phyloP scores from a whole-genome alignment of 2,329 filamentous ascomycete genomes.

The Stagonosporopsis vannaccii region DNA sequence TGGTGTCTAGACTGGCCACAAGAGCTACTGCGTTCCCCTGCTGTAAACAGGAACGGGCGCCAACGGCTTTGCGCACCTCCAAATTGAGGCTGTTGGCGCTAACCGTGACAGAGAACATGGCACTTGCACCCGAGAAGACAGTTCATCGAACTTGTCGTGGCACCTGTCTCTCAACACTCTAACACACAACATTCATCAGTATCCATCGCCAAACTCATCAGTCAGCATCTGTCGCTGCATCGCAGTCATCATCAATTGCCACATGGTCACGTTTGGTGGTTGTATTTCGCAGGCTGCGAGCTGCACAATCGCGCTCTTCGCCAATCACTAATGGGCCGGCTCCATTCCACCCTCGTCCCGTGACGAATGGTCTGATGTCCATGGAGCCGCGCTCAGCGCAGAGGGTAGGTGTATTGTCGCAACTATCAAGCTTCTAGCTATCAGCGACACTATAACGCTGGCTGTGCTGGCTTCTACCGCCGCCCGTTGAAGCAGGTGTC shows the following conservation, averaged over 20 bases:
- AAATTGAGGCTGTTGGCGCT: conserved; percentile 10
- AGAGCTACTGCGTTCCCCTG: neutral
- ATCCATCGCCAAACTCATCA: conserved; percentile 8
- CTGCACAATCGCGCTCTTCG: conserved; percentile 6
- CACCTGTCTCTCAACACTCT: conserved; percentile 12
- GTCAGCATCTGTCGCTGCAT: neutral
- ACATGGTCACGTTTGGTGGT: conserved; percentile 2
- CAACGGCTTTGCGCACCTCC: neutral
- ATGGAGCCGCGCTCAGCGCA: conserved; percentile 11
- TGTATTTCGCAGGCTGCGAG: conserved; percentile 1
- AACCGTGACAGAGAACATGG: conserved; percentile 9
- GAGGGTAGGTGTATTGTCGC: neutral
- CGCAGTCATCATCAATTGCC: neutral
- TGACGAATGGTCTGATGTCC: conserved; percentile 19
- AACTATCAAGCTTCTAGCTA: neutral
- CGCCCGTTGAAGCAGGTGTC: conserved; percentile 1
- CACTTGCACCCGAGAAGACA: conserved; percentile 13
- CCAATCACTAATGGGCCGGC: conserved; percentile 16
- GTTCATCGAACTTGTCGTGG: conserved; percentile 15
- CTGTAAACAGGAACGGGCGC: neutral
- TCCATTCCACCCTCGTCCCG: conserved; percentile 11
- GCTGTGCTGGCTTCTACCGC: neutral
- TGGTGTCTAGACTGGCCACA: neutral
- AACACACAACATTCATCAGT: conserved; percentile 15
- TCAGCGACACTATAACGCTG: neutral